Percentiles rank a stretch among this genome's conserved stretches.
These are phyloP conservation scores for Suhomyces vadensis DNA, from an alignment of 805 yeast species.

Conservation along the genomic window DNA sequence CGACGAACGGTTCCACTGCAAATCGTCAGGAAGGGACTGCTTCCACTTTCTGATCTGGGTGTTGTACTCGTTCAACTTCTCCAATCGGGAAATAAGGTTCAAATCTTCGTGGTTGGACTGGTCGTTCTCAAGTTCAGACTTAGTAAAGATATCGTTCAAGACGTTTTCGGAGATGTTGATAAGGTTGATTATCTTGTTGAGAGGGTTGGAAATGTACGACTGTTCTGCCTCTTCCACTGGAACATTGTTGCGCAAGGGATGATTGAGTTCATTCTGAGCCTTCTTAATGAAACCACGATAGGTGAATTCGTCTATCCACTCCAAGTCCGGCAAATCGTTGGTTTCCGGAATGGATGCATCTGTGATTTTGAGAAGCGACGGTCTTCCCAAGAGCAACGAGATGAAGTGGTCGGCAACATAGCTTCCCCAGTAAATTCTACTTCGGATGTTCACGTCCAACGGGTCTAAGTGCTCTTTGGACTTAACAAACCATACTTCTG, in stretches of 20 bases:
- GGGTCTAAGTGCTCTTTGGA: conserved; percentile 41
- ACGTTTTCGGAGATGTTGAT: conserved; percentile 47
- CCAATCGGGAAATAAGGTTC: conserved; percentile 40
- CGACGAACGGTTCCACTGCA: conserved; percentile 49
- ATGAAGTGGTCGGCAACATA: conserved; percentile 65
- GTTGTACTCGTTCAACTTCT: conserved; percentile 47
- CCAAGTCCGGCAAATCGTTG: conserved; percentile 58
- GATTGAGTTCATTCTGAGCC: neutral
- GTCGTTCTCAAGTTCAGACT: conserved; percentile 31
- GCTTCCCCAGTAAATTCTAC: conserved; percentile 67
- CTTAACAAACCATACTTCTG: conserved; percentile 57
- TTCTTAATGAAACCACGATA: conserved; percentile 25
- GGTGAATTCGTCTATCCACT: conserved; percentile 61
- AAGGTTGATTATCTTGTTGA: conserved; percentile 43
- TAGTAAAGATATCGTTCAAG: conserved; percentile 46
- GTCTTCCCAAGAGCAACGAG: conserved; percentile 59
- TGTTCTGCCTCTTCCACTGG: conserved; percentile 3
- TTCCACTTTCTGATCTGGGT: conserved; percentile 55
- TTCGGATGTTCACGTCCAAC: conserved; percentile 55
- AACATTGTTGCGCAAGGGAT: neutral
- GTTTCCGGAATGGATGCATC: conserved; percentile 64
- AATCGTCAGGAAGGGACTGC: conserved; percentile 45
- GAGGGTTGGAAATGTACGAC: conserved; percentile 45
- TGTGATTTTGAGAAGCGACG: conserved; percentile 52
- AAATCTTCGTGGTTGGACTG: conserved; percentile 37